Percentiles rank a stretch among this genome's conserved stretches.
Conservation (phyloP, 495 filamentous ascomycete species). For the Annulohypoxylon bovei region DNA sequence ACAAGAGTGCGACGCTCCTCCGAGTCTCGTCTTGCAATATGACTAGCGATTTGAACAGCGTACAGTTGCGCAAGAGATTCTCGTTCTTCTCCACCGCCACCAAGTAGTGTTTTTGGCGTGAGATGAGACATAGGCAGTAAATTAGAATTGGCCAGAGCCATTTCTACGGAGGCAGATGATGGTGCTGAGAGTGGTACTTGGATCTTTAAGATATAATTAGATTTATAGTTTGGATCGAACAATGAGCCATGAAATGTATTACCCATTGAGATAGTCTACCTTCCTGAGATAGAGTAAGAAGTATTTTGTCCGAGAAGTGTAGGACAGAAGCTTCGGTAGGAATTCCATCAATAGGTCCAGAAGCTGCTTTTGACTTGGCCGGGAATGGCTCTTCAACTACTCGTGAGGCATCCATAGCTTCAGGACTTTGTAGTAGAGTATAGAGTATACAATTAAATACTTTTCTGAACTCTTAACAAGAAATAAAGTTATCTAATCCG, state of each 20-base stretch:
- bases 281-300: constrained; percentile 87
- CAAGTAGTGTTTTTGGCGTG: constrained; percentile 87
- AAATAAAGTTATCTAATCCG: neutral
- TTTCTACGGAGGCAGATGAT: constrained; percentile 67
- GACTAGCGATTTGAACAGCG: constrained; percentile 86
- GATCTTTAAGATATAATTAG: constrained; percentile 62
- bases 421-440: neutral
- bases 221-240: neutral
- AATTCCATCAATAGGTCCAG: constrained; percentile 70
- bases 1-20: constrained; percentile 83
- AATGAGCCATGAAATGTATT: constrained; percentile 39
- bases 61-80: constrained; percentile 88
- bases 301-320: constrained; percentile 89
- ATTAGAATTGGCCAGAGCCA: constrained; percentile 62
- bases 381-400: constrained; percentile 70
- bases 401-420: constrained; percentile 37
- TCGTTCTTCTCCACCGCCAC: constrained; percentile 80
- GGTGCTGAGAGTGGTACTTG: constrained; percentile 83
- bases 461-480: neutral
- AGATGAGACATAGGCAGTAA: constrained; percentile 79
- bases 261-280: constrained; percentile 95
- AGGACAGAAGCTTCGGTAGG: constrained; percentile 76
- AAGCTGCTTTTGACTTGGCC: constrained; percentile 73
- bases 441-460: neutral
- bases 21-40: constrained; percentile 74